A percentile compares a stretch with the other conserved stretches of the same genome.
These are phyloP conservation scores for Debaryomyces singareniensis DNA, from an alignment of 1,139 yeast genomes.

Conservation along the genomic window DNA sequence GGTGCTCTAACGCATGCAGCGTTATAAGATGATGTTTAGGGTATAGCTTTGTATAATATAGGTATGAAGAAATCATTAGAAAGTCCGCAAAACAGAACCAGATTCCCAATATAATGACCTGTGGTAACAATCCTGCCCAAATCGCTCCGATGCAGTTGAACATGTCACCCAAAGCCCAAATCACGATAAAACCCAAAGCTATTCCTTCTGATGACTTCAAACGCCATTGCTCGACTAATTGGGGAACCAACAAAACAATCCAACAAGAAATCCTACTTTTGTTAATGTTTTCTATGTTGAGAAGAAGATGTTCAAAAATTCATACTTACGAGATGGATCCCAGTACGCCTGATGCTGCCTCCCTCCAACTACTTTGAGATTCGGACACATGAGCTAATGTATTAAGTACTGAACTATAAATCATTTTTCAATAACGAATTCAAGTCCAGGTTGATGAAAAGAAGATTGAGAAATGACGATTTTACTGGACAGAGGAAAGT, in stretches of 20 bases:
- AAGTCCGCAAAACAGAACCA: slow-evolving; percentile 74
- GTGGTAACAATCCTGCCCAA: slow-evolving; percentile 68
- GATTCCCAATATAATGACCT: slow-evolving; percentile 60
- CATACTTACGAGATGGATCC: slow-evolving; percentile 53
- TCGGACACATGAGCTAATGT: no score
- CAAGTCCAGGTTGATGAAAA: no score
- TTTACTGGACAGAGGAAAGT: no score
- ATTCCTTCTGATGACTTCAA: slow-evolving; percentile 75
- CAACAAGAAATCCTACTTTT: slow-evolving; percentile 54
- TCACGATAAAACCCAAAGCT: slow-evolving; percentile 59
- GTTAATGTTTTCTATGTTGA: slow-evolving; percentile 10
- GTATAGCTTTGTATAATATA: slow-evolving; percentile 46
- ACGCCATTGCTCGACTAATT: slow-evolving; percentile 77
- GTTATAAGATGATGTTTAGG: slow-evolving; percentile 21
- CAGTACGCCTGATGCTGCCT: slow-evolving; percentile 45
- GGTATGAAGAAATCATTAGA: slow-evolving; percentile 54
- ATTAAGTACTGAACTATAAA: no score
- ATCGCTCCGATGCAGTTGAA: slow-evolving; percentile 62
- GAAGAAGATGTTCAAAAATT: not conserved
- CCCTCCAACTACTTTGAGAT: slow-evolving; percentile 1
- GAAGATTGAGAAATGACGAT: no score
- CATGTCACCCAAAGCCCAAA: slow-evolving; percentile 73
- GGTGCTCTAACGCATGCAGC: slow-evolving; percentile 1
- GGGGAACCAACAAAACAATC: slow-evolving; percentile 77
- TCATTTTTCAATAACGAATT: no score